These are phyloP conservation scores for Saccharum officinarum DNA, from an alignment of 176 grass and related monocot genomes.

Conservation along the genomic window DNA sequence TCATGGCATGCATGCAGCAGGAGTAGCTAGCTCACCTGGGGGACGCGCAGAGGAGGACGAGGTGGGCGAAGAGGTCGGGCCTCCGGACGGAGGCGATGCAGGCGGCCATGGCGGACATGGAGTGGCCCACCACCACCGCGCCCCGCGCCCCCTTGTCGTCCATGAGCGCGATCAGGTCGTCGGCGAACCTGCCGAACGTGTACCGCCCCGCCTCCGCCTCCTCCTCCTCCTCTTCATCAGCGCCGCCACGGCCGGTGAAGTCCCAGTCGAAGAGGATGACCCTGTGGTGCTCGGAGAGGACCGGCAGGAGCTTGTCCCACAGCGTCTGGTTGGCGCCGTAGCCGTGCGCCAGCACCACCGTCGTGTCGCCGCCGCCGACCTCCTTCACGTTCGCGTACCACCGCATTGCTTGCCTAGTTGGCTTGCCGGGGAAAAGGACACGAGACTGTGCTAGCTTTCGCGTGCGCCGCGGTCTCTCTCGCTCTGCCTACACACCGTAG, in stretches of 20 bases:
- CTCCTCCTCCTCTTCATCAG: too few relatives aligned
- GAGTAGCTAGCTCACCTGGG: conserved; percentile 25
- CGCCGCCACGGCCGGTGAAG: conserved; percentile 25
- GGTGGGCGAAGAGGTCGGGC: conserved; percentile 70
- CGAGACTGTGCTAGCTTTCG: too few relatives aligned
- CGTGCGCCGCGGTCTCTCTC: too few relatives aligned
- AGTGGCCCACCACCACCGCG: conserved; percentile 58
- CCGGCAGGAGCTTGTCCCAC: conserved; percentile 61
- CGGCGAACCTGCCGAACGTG: conserved; percentile 56
- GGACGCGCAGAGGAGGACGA: conserved; percentile 69
- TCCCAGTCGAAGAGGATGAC: conserved; percentile 87
- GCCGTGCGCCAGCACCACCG: conserved; percentile 73
- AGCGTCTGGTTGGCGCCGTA: conserved; percentile 61
- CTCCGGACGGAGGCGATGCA: conserved; percentile 66
- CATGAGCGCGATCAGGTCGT: conserved; percentile 61
- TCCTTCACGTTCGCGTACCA: conserved; percentile 59
- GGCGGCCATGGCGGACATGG: conserved; percentile 76
- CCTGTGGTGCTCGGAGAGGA: conserved; percentile 28
- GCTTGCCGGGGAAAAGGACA: too few relatives aligned
- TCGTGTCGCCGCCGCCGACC: conserved; percentile 35
- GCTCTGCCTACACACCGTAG: too few relatives aligned
- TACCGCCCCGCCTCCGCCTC: background rate
- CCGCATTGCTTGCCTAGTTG: background rate
- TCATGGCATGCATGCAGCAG: too few relatives aligned
- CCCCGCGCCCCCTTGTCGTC: conserved; percentile 39